Evolutionary conservation across 1,284 basidiomycete species (phyloP), one percentile per base, ranked within the genome.

Genomic region (Rugiboletus extremiorientalis): DNA sequence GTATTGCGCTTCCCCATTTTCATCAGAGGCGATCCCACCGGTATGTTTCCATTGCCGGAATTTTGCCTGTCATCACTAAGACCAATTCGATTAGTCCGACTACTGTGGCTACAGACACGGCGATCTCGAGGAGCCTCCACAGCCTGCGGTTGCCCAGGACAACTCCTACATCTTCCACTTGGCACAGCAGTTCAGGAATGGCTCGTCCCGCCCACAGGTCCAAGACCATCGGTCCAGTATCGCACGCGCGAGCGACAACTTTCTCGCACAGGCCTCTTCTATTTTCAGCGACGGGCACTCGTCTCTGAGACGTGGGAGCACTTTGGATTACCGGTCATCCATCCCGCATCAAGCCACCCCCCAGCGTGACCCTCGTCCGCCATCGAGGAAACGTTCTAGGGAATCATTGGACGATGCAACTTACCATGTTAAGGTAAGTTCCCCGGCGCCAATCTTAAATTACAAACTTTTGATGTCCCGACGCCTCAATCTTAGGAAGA

Each of bases 161-260:
- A 57, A 42, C 44, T 52, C 61, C 15, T 68, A 71, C 50, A 68
- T 61, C 30, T 60, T 54, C 36, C 65, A 66, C 34, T 42, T 60
- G 42, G 62, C 65, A 22, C 69, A 72, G 28, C 70, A 68, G 40
- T 55, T 58, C 48, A 63, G 62, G 37, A 56, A 51, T 46, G 52
- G 52, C 9, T 56, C 60, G 10, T 50, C 40, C 7, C 69, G 70
- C 43, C 53, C 67, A 22, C 69, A 66, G 12, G 57, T 51, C 18
- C 70, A 74, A 52, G 73, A 73, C 56, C 61, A 72, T 58, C 68
- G 73, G n/a, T 68, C 69, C 10, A 71, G 60, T 51, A 74, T 71
- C 8, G 72, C 70, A 31, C 71, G 69, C 25, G 73, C 70, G 6
- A 74, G 73, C 54, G 72, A 72, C 59, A 62, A 55, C 38, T 72